Evolutionary conservation across 1,139 yeast species (phyloP).

Genomic region (Kluyveromyces sp.): DNA sequence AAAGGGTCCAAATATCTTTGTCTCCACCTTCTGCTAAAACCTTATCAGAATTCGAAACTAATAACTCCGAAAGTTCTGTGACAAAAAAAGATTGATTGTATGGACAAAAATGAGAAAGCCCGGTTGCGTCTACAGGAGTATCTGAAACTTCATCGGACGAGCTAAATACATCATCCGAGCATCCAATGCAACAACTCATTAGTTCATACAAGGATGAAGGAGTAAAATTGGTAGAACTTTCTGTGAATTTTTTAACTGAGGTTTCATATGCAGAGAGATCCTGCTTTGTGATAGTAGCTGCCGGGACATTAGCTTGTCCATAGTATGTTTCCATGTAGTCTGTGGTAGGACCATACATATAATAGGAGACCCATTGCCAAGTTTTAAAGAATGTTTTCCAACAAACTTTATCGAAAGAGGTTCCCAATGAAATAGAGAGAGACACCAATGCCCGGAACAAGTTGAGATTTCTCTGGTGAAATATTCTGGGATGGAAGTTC

Average conservation of each 20-base stretch:
- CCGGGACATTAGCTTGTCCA: constrained; percentile 32
- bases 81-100: constrained; percentile 34
- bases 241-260: constrained; percentile 53
- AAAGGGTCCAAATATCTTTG: constrained; percentile 38
- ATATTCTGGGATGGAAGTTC: constrained; percentile 17
- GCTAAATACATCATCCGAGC: constrained; percentile 14
- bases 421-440: constrained; percentile 71
- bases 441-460: constrained; percentile 73
- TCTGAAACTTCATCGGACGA: constrained; percentile 7
- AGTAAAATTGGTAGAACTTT: constrained; percentile 51
- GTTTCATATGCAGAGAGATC: constrained; percentile 50
- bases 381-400: constrained; percentile 68
- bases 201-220: constrained; percentile 42
- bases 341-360: constrained; percentile 54
- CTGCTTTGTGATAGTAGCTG: constrained; percentile 27
- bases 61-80: constrained; percentile 37
- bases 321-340: constrained; percentile 27
- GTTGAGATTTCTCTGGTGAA: constrained; percentile 48
- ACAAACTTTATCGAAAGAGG: constrained; percentile 47
- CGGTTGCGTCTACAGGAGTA: constrained; percentile 10
- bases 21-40: constrained; percentile 35
- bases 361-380: constrained; percentile 68
- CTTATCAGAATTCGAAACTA: constrained; percentile 43
- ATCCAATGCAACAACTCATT: constrained; percentile 36
- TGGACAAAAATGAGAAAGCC: constrained; percentile 21